Base-by-base conservation (phyloP, 208 protist genomes). In the Leishmania major region DNA sequence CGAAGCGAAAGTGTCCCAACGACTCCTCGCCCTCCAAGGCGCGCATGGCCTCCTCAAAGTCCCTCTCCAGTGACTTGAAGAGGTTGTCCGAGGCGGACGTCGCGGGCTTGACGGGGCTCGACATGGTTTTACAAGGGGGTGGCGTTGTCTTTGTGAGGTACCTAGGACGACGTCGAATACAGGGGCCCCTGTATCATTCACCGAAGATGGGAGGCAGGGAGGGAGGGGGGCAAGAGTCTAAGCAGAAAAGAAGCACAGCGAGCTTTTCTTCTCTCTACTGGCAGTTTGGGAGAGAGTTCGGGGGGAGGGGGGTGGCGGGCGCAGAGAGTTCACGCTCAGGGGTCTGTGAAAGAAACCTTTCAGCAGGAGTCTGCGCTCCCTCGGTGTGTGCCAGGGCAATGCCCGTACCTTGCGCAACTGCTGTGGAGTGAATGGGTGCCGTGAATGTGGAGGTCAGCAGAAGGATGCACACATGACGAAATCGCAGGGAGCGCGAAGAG, bases 1-100 rank as follows among this genome's bases (percentile, higher is more conserved):
- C 99, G 10, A 95, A 77, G 5, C 98, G 94, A 88, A 99, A 99
- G 37, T 97, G 92, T 73, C 98, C 97, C 22, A 99, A 92, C 3
- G 79, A 80, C 55, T 99, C 97, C 77, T 99, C 96, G 53, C 92
- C 97, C 28, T 95, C 93, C 0, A 99, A 92, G n/a, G 99, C 97
- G 17, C 84, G 53, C 91, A 99, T 97, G 49, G 94, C 97, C 84
- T 99, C 94, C 57, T 99, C 87, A 85, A 99, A 99, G 81, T 99
- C 97, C 55, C 91, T 82, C 90, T 99, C 97, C 17, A 99, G 88
- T 19, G 93, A 92, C 77, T 91, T 90, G 69, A 99, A 92, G 53
- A 98, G 88, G 35, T 60, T 88, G 59, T 95, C 93, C 25, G 87
- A 85, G 40, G 97, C 89, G 80, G 87, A 88, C 43, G 88, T 59